Evolutionary conservation across 148 eudicot genomes (phyloP).

Genomic region (Amaranthus hypochondriacus): DNA sequence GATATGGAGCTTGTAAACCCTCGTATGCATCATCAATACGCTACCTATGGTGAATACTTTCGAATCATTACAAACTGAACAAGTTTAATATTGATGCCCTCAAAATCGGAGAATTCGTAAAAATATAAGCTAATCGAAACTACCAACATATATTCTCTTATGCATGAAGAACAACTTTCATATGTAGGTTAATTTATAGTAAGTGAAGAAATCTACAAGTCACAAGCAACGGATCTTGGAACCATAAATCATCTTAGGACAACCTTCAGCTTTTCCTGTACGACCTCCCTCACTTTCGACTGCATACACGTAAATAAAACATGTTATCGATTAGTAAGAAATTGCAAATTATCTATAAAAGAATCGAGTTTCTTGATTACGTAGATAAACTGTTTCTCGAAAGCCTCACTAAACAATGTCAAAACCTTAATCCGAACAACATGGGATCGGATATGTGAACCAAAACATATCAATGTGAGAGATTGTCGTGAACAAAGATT

Average conservation of each 20-base stretch:
- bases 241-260: conserved; percentile 52
- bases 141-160: background rate
- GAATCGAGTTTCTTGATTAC: background rate
- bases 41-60: no score
- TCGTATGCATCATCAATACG: no score
- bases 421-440: no score
- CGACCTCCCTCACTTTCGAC: conserved; percentile 84
- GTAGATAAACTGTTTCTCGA: background rate
- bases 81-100: background rate
- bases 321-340: conserved; percentile 1
- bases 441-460: no score
- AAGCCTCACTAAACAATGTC: background rate
- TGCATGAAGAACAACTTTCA: conserved; percentile 9
- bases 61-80: background rate
- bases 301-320: conserved; percentile 32
- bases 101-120: background rate
- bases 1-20: no score
- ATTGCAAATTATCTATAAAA: background rate
- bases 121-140: background rate
- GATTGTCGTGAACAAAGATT: background rate
- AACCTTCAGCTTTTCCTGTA: conserved; percentile 68
- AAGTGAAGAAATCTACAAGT: conserved; percentile 22
- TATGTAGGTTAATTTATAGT: background rate
- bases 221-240: conserved; percentile 7
- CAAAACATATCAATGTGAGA: no score